Evolutionary conservation across 202 grass and related monocot genomes (phyloP).

Genomic region (Digitaria exilis): DNA sequence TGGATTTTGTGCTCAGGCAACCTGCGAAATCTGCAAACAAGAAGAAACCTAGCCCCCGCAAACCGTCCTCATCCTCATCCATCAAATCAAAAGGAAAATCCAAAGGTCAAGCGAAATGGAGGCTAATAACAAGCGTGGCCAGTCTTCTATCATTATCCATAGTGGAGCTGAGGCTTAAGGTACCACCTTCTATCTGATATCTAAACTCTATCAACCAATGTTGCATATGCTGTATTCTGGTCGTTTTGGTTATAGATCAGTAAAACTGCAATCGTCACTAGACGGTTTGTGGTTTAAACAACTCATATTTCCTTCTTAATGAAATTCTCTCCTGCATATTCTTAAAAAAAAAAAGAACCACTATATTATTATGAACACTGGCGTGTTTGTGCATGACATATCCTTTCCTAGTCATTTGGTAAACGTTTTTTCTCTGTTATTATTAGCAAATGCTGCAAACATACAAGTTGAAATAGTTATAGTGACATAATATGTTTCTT

Average conservation of each 20-base stretch:
- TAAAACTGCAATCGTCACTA: background rate
- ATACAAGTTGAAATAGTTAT: background rate
- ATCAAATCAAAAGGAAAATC: constrained; percentile 60
- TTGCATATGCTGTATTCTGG: constrained; percentile 3
- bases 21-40: constrained; percentile 50
- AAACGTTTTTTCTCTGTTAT: background rate
- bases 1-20: constrained; percentile 74
- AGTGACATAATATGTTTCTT: background rate
- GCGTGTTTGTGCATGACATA: constrained; percentile 14
- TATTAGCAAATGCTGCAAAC: background rate
- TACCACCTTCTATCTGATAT: constrained; percentile 33
- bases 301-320: background rate
- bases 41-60: constrained; percentile 62
- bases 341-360: background rate
- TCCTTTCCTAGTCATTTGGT: background rate
- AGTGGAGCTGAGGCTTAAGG: constrained; percentile 82
- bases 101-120: constrained; percentile 67
- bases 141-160: constrained; percentile 75
- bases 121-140: constrained; percentile 64
- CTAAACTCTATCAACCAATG: background rate
- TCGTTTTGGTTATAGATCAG: background rate
- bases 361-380: background rate
- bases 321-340: background rate
- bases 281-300: background rate
- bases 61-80: constrained; percentile 41